Base-by-base conservation (phyloP, 306 rosid genomes). In the Cucurbita pepo region DNA sequence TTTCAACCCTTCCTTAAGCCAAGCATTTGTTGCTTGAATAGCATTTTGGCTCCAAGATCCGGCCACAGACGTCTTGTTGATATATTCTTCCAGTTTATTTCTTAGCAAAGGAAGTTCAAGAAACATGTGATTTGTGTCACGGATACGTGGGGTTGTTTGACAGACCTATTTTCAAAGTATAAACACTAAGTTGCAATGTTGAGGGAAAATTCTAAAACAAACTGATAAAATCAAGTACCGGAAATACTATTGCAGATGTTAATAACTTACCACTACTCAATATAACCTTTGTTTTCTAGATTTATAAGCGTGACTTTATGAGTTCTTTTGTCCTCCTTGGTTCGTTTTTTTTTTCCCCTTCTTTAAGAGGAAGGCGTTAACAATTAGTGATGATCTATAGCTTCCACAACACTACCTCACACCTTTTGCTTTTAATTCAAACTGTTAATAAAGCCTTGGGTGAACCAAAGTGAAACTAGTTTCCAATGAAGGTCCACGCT, bases 21-120 rank as follows among this genome's bases (percentile, higher is more conserved):
- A 94, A 9, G 97, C 87, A 81, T 86, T 52, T 73, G 99, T 94
- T 30, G 90, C 77, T 82, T 94, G 99, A 72, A 89, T 81, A 44
- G 99, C 99, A 86, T 94, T 94, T 79, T 87, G 96, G 82, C 97
- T 94, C 99, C 99, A 94, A 53, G 78, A 77, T 21, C 99, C 99
- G 3, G 61, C 95, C 78, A 91, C 95, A 36, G 96, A 90, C 81
- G 64, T 90, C 79, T 85, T 80, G 18, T 79, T 81, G 74, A 94
- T 89, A 66, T 91, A 94, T 55, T 86, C 84, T 75, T 85, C 89
- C 79, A 94, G 80, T 64, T 69, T 85, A 50, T 87, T 97, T 78
- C 81, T 86, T 78, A 94, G 83, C 62, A 82, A 78, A 43, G 99
- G 97, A 37, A 94, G 95, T 77, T 94, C 97, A 62, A 94, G 92